Base-by-base conservation (phyloP, 306 rosid genomes). In the Cucumis cinereus region DNA sequence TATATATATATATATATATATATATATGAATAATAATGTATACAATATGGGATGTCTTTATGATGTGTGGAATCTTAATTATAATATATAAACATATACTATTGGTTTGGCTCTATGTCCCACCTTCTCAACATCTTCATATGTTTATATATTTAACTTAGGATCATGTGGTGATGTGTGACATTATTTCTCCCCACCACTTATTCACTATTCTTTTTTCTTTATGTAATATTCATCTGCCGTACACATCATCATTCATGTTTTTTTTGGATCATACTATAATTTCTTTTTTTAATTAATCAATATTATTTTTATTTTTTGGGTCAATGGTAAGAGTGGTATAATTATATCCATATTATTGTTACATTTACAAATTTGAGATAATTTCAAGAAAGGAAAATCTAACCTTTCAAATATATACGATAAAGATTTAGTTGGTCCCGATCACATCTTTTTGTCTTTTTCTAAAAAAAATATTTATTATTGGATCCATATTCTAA, bases 41-140 rank as follows among this genome's bases (percentile, higher is more conserved):
- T 67, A 67, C 54, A 67, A 67, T 67, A 67, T 67, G 73, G 73
- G 73, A 40, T 67, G 73, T 67, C 24, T 35, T 61, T 61, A 28
- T 28, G 11, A 30, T 7, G 0, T 26, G 47, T 35, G 71, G 49
- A 35, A 63, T 63, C 45, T 35, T 30, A 30, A 30, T 30, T 33
- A 36, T 62, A 14, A 30, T 53, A 53, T 53, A 53, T 8, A 43
- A 16, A 30, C 16, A 33, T 10, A 62, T 62, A 62, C 71, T 63
- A 63, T 63, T 63, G 47, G 1, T 33, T 63, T 63, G 8, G 26
- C 68, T 36, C 35, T 19, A 63, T 63, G 71, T 35, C 71, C 71
- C 71, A 63, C 71, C 16, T 17, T 63, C 26, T 17, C 47, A 17
- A 63, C 71, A 33, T 63, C 35, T 57, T 62, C 43, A 62, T 61